Evolutionary conservation across 1,284 basidiomycete species (phyloP).

Genomic region (Trichosporon faecale): DNA sequence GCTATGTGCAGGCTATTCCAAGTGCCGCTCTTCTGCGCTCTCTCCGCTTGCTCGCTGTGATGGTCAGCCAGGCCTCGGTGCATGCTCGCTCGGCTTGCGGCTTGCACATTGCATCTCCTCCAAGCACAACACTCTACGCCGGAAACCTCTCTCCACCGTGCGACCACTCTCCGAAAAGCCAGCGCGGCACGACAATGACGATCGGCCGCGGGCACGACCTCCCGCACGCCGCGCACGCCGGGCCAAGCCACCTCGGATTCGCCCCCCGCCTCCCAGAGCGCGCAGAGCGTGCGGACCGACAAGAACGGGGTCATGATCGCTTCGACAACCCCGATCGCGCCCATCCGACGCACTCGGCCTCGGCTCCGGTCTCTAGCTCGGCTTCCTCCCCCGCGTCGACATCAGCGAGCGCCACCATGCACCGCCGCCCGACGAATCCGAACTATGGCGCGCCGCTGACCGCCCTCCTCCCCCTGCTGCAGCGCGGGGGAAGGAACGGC

Average conservation of each 20-base stretch:
- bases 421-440: background rate
- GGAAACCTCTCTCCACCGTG: background rate
- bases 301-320: background rate
- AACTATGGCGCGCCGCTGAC: background rate
- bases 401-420: background rate
- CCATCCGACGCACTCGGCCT: background rate
- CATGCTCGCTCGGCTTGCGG: background rate
- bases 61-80: background rate
- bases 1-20: conserved; percentile 5
- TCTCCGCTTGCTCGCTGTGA: no score
- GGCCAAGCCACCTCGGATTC: background rate
- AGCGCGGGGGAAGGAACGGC: background rate
- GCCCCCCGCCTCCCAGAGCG: background rate
- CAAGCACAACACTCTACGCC: background rate
- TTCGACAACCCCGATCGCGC: background rate
- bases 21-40: background rate
- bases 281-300: background rate
- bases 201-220: conserved; percentile 5
- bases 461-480: background rate
- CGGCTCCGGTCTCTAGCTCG: background rate
- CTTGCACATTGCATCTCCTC: background rate
- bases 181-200: background rate
- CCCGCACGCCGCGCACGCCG: background rate
- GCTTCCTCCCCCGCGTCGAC: background rate
- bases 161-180: background rate